Percentiles rank a stretch among this genome's conserved stretches.
Conservation (phyloP, 495 filamentous ascomycete species). For the Aspergillus incahuasiensis region DNA sequence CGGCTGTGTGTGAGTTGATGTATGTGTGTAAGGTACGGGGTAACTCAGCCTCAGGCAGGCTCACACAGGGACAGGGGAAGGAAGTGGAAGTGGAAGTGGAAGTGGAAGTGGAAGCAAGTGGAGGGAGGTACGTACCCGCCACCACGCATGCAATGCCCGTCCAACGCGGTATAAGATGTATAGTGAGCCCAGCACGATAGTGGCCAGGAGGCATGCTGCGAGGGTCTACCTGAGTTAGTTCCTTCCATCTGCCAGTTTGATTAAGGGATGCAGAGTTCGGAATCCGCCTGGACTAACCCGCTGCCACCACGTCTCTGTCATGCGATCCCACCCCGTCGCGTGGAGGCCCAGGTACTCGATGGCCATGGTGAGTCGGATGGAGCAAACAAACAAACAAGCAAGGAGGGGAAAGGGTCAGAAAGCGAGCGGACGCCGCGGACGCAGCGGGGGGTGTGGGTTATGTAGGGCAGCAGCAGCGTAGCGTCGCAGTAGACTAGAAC, state of each 20-base stretch:
- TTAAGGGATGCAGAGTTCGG: no score
- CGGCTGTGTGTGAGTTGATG: no score
- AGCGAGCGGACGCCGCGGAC: no score
- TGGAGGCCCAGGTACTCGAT: conserved; percentile 18
- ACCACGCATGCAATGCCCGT: conserved; percentile 5
- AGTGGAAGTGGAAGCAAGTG: not conserved
- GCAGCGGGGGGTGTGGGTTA: not conserved
- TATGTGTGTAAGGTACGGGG: not conserved
- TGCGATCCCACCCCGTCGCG: conserved; percentile 18
- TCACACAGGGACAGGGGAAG: no score
- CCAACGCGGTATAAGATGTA: conserved; percentile 15
- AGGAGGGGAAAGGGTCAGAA: not conserved
- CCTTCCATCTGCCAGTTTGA: no score
- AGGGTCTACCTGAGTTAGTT: conserved; percentile 4
- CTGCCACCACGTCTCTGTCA: conserved; percentile 21
- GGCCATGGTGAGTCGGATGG: conserved; percentile 11
- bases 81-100: no score
- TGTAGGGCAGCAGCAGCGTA: not conserved
- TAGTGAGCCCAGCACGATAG: conserved; percentile 12
- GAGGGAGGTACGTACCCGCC: conserved; percentile 10
- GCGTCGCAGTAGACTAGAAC: no score
- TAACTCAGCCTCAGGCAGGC: no score
- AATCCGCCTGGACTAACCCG: conserved; percentile 4
- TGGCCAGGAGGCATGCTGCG: conserved; percentile 14
- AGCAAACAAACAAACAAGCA: not conserved